These are phyloP conservation scores for Micractinium conductrix DNA, from an alignment of 139 green algal species.

Conservation along the genomic window DNA sequence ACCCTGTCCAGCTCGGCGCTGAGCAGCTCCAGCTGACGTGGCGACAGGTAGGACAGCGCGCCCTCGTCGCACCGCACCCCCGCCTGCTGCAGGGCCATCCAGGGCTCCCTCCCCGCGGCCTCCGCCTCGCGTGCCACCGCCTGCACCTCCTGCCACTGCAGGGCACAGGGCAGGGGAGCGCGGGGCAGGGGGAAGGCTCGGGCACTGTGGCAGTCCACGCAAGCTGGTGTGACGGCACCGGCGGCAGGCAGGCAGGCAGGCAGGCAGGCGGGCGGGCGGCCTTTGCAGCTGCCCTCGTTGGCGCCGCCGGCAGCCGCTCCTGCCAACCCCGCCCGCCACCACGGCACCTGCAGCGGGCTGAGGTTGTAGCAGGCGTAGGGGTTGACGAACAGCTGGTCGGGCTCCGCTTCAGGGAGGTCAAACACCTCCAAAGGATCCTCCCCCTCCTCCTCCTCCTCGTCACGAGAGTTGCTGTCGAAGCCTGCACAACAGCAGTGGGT, in stretches of 20 bases:
- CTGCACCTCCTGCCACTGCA: constrained; percentile 25
- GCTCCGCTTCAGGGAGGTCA: constrained; percentile 49
- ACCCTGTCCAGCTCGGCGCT: constrained; percentile 38
- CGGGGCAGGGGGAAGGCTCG: not conserved
- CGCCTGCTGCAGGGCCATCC: constrained; percentile 7
- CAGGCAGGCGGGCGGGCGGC: too few relatives aligned
- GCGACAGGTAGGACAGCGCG: constrained; percentile 37
- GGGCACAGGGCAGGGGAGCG: not conserved
- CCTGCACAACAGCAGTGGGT: too few relatives aligned
- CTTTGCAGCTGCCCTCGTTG: too few relatives aligned
- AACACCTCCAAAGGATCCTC: constrained; percentile 42
- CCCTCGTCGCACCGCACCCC: constrained; percentile 22
- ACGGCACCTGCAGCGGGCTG: constrained; percentile 43
- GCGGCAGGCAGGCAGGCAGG: too few relatives aligned
- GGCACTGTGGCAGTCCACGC: not conserved
- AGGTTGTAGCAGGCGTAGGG: constrained; percentile 58
- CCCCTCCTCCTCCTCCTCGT: constrained; percentile 24
- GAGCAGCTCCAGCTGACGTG: constrained; percentile 19
- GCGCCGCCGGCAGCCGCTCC: not conserved
- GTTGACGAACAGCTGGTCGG: constrained; percentile 61
- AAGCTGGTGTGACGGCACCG: not conserved
- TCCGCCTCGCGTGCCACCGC: not conserved
- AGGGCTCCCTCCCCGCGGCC: constrained; percentile 13
- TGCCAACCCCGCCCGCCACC: not conserved
- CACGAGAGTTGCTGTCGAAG: not conserved